Conservation (phyloP, 1,284 basidiomycete genomes). For the Polyporus tsugae region DNA sequence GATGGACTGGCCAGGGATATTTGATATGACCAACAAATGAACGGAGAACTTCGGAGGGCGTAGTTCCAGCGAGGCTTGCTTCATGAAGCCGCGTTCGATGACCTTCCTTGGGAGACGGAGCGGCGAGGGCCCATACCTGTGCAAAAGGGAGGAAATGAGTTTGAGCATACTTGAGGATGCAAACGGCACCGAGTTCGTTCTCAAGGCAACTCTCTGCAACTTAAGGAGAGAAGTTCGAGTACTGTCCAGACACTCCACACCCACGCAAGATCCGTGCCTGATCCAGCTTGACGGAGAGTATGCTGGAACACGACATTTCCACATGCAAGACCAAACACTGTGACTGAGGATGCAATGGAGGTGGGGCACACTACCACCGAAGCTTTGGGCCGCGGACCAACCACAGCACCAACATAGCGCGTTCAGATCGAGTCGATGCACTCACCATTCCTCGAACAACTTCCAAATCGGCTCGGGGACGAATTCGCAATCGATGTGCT, state of each 20-base stretch:
- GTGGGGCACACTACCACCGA: constrained; percentile 3
- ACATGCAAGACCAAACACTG: too few relatives aligned
- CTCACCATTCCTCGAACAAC: constrained; percentile 55
- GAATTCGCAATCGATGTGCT: constrained; percentile 82
- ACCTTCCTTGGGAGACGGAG: constrained; percentile 72
- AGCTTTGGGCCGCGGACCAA: neutral
- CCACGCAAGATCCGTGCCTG: constrained; percentile 1
- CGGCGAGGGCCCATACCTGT: constrained; percentile 74
- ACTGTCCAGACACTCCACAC: neutral
- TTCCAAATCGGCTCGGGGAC: constrained; percentile 81
- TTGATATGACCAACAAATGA: constrained; percentile 49
- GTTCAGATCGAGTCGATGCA: constrained; percentile 12
- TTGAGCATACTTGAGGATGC: constrained; percentile 1
- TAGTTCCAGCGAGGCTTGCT: constrained; percentile 76
- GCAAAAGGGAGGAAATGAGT: constrained; percentile 17
- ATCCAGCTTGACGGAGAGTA: neutral
- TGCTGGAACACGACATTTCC: neutral
- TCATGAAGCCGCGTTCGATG: constrained; percentile 62
- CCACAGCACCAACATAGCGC: neutral
- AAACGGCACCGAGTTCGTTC: neutral
- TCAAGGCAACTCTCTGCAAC: neutral
- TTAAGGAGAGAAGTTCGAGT: neutral
- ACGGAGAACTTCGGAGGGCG: constrained; percentile 77
- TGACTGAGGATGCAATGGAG: neutral
- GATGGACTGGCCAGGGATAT: constrained; percentile 26